Base-by-base conservation (phyloP, 2,329 filamentous ascomycete species). In the Colletotrichum somersetense region DNA sequence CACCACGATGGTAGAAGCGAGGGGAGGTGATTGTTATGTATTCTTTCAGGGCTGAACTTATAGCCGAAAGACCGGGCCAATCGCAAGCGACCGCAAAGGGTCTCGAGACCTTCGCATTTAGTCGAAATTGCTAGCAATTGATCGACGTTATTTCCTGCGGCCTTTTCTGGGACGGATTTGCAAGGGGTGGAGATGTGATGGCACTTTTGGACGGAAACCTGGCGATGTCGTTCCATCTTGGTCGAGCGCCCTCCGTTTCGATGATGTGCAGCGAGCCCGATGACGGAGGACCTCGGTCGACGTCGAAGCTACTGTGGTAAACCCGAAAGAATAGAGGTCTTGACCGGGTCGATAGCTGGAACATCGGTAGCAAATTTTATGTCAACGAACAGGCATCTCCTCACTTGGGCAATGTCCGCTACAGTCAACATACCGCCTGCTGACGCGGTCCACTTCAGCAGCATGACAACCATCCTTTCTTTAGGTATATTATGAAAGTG, bases 151-250 rank as follows among this genome's bases (percentile, higher is more conserved):
- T 7, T 53, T 6, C 46, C 59, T 20, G 35, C 0, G 40, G 14
- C 40, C 11, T 42, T 16, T 42, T 42, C 6, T 11, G n/a, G 20
- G 56, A 14, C 18, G 42, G 61, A 30, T 40, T 23, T 42, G n/a
- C 50, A 68, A 67, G 68, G 68, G 68, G 57, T 57, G 64, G 56
- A 58, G 64, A 67, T 53, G 52, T 38, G 44, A 57, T 63, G 57
- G 65, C 57, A 71, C 67, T 58, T 50, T 38, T 23, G 40, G 55
- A 23, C 30, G 40, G 48, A 55, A 40, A 35, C 63, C 20, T 57
- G 46, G 26, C 23, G 30, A 33, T 26, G 26, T 18, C 26, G 14
- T 33, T 55, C 62, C 62, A 59, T 40, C 53, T 5, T 30, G 62
- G 50, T 5, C 59, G n/a, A 3, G 14, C 18, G 26, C 10, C 26